Percentiles rank a stretch among this genome's conserved stretches.
phyloP scores from a whole-genome alignment of 306 rosid genomes.

The Ammopiptanthus mongolicus region DNA sequence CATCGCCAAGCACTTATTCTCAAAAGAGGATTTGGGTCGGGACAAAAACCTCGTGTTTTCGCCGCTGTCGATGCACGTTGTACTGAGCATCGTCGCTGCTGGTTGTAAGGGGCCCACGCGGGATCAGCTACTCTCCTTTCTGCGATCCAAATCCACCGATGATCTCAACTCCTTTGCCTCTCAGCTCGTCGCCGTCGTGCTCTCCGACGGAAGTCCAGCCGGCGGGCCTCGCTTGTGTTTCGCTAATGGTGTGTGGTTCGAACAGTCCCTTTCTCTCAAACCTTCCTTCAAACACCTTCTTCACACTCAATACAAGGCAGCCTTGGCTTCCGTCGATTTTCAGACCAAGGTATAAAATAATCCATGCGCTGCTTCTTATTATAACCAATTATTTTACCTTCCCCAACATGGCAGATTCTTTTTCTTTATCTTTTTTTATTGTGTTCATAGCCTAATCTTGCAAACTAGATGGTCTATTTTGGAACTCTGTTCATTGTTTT shows the following conservation, averaged over 20 bases:
- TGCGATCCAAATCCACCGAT: too few species aligned
- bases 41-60: constrained; percentile 59
- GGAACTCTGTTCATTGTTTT: too few species aligned
- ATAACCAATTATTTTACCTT: not conserved
- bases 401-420: not conserved
- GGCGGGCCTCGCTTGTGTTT: constrained; percentile 39
- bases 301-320: constrained; percentile 22
- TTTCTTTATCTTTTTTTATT: not conserved
- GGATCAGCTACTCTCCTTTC: constrained; percentile 36
- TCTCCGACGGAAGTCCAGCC: constrained; percentile 38
- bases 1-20: constrained; percentile 48
- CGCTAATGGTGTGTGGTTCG: not conserved
- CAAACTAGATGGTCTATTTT: too few species aligned
- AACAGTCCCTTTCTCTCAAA: too few species aligned
- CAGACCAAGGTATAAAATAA: constrained; percentile 16
- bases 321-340: too few species aligned
- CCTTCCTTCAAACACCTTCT: too few species aligned
- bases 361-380: not conserved
- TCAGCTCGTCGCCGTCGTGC: not conserved
- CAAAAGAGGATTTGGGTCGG: constrained; percentile 20
- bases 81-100: constrained; percentile 62
- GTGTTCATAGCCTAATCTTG: not conserved
- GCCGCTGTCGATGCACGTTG: constrained; percentile 66
- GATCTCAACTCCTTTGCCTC: not conserved
- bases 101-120: constrained; percentile 71